phyloP scores from a whole-genome alignment of 1,284 basidiomycete species.

The Rhizoctonia solani region DNA sequence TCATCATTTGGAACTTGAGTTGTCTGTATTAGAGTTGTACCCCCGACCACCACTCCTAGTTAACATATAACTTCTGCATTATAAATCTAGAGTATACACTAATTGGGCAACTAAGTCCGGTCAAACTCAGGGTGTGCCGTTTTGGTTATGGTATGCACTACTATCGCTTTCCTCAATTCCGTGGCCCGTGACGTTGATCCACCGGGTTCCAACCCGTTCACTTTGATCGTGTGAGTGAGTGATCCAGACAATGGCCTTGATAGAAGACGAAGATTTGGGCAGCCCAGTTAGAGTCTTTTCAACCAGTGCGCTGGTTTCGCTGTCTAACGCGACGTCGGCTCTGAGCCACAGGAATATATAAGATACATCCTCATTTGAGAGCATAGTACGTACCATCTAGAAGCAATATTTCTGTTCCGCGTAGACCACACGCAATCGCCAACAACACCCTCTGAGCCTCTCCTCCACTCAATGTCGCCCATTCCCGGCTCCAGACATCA shows the following conservation, averaged over 20 bases:
- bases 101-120: not conserved
- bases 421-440: slow-evolving; percentile 70
- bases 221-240: slow-evolving; percentile 84
- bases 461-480: slow-evolving; percentile 79
- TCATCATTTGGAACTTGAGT: slow-evolving; percentile 12
- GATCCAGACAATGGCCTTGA: slow-evolving; percentile 83
- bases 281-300: slow-evolving; percentile 64
- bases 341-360: slow-evolving; percentile 48
- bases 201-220: slow-evolving; percentile 67
- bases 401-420: slow-evolving; percentile 77
- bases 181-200: slow-evolving; percentile 40
- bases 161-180: slow-evolving; percentile 25
- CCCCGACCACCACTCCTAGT: slow-evolving; percentile 3
- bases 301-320: slow-evolving; percentile 63
- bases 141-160: slow-evolving; percentile 4
- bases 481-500: slow-evolving; percentile 74
- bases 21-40: slow-evolving; percentile 6
- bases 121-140: not conserved
- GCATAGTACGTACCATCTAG: slow-evolving; percentile 67
- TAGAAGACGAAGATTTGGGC: slow-evolving; percentile 53
- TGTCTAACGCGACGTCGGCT: slow-evolving; percentile 87
- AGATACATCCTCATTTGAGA: not conserved
- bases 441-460: slow-evolving; percentile 81
- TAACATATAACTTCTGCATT: not conserved
- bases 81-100: not conserved